Conservation (phyloP, 257 asterid genomes). For the Schizonepeta tenuifolia region DNA sequence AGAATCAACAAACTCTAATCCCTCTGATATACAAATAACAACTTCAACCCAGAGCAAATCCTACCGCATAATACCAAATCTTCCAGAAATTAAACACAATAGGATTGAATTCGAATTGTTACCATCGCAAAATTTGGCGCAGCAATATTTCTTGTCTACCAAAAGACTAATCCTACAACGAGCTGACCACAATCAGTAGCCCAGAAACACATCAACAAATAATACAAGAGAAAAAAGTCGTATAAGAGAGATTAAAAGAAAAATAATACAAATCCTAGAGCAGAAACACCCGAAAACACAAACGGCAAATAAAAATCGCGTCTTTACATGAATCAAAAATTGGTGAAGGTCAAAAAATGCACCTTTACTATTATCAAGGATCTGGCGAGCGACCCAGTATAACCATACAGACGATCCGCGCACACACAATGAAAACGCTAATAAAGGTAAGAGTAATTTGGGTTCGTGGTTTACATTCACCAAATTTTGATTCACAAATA, state of each 20-base stretch:
- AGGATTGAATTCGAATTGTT: not conserved
- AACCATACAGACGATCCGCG: constrained; percentile 4
- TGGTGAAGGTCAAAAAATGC: not conserved
- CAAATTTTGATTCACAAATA: constrained; percentile 34
- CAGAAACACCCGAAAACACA: constrained; percentile 15
- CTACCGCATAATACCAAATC: not conserved
- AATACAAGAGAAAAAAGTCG: not conserved
- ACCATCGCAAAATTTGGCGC: not conserved
- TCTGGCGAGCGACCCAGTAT: not conserved
- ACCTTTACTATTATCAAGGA: constrained; percentile 28
- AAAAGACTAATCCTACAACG: not conserved
- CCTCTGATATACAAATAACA: not conserved
- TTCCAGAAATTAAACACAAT: not conserved
- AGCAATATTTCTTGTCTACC: not conserved
- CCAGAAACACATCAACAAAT: constrained; percentile 10
- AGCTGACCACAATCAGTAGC: not conserved
- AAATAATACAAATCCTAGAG: not conserved
- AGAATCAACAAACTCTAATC: constrained; percentile 7
- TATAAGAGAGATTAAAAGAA: not conserved
- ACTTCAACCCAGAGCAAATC: not conserved
- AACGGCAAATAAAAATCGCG: not conserved
- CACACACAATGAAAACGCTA: not conserved
- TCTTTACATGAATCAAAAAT: not conserved
- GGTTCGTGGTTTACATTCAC: constrained; percentile 28
- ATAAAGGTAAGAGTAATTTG: not conserved